A percentile compares a stretch with the other conserved stretches of the same genome.
phyloP scores from a whole-genome alignment of 2,329 filamentous ascomycete species.

The Aspergillus fructus region DNA sequence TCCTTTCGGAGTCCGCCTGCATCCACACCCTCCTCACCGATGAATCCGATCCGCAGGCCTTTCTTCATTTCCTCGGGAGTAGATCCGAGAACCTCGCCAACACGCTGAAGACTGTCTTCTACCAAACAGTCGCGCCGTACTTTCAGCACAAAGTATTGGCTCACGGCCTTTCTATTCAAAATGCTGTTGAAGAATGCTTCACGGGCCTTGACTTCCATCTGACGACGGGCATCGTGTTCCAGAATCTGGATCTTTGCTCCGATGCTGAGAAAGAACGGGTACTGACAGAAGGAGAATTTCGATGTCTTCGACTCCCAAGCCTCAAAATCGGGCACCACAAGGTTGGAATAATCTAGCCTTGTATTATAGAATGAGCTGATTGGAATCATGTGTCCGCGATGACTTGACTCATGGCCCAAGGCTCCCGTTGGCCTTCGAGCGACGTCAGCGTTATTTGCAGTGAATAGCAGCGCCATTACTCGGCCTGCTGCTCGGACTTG shows the following conservation, averaged over 20 bases:
- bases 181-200: conserved; percentile 92
- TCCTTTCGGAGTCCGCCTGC: conserved; percentile 87
- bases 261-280: conserved; percentile 87
- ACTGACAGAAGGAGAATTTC: conserved; percentile 87
- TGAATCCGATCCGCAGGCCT: conserved; percentile 78
- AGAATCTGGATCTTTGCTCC: conserved; percentile 89
- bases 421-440: conserved; percentile 39
- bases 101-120: conserved; percentile 80
- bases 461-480: conserved; percentile 77
- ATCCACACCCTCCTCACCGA: conserved; percentile 87
- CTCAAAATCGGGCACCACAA: conserved; percentile 77
- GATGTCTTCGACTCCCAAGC: conserved; percentile 74
- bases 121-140: conserved; percentile 83
- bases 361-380: conserved; percentile 87
- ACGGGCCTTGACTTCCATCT: conserved; percentile 85
- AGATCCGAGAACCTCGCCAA: conserved; percentile 80
- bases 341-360: conserved; percentile 79
- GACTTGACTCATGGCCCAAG: conserved; percentile 33
- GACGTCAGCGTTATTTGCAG: conserved; percentile 67
- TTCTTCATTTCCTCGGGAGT: conserved; percentile 87
- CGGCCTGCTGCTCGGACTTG: conserved; percentile 79
- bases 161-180: conserved; percentile 69
- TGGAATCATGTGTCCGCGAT: conserved; percentile 67
- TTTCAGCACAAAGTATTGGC: conserved; percentile 73
- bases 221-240: conserved; percentile 80